Evolutionary conservation across 768 basidiomycete genomes (phyloP).

Genomic region (Russula brevipes): DNA sequence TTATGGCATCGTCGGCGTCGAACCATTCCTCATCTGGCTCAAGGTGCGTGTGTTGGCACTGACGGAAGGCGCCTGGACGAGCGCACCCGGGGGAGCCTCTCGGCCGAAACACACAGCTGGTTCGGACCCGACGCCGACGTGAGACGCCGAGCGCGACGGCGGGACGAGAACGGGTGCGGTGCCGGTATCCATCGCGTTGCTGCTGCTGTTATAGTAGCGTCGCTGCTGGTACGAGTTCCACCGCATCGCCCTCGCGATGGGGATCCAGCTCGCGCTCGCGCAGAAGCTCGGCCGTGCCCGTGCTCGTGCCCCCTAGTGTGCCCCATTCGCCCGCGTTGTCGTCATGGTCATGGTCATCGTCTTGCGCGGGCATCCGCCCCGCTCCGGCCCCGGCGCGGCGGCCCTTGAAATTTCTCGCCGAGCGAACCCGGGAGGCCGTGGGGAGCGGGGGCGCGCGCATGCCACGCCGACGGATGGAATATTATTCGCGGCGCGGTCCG

Average conservation of each 20-base stretch:
- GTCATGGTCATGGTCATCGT: neutral
- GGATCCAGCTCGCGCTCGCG: neutral
- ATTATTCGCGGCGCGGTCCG: conserved; percentile 31
- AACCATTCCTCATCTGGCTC: conserved; percentile 15
- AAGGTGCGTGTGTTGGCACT: neutral
- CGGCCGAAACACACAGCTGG: neutral
- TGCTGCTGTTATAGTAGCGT: neutral
- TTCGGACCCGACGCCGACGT: conserved; percentile 1
- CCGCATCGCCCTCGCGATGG: neutral
- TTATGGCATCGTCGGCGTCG: neutral
- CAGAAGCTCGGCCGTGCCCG: conserved; percentile 12
- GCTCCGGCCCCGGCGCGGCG: conserved; percentile 1
- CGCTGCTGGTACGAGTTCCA: neutral
- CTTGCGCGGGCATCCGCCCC: conserved; percentile 23
- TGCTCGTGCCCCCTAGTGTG: neutral
- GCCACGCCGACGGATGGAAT: conserved; percentile 18
- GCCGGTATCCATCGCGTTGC: neutral
- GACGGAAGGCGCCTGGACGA: neutral
- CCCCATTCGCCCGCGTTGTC: conserved; percentile 18
- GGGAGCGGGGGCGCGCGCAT: conserved; percentile 18
- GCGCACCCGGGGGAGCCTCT: neutral
- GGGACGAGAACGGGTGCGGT: neutral
- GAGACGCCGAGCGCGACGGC: conserved; percentile 16
- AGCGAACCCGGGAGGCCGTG: conserved; percentile 22
- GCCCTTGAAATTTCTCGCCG: conserved; percentile 23